Evolutionary conservation across 495 filamentous ascomycete species (phyloP), one percentile per base, ranked within the genome.

Genomic region (Lophium mytilinum): DNA sequence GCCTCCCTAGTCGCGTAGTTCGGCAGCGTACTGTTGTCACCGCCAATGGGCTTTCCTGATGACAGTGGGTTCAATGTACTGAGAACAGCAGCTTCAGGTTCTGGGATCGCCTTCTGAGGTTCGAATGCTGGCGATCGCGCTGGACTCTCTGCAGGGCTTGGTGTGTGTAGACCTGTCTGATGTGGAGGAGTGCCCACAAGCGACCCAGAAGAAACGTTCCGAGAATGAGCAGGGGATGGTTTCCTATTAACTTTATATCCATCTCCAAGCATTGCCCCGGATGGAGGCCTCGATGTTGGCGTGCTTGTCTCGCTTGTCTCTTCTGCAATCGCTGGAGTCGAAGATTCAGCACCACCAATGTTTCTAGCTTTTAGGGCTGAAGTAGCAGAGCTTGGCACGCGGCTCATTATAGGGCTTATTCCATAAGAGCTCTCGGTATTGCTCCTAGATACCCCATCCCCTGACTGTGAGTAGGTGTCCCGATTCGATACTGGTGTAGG

Each of bases 321-420:
- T 67, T 86, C 83, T 8, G 69, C 67, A 60, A 85, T 85, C 0
- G 78, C 79, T 9, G 80, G 78, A 0, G 81, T 82, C 37, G 73
- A 73, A 42, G 69, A 68, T 45, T 79, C 43, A 40, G 39, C 37
- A 39, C 56, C 55, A 34, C 37, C 40, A n/a, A 30, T 11, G 42
- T 57, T 61, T 12, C 54, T 51, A 21, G 52, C 51, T 35, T 59
- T 59, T 10, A 60, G 19, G n/a, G 62, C 57, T 45, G 69, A 64
- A 50, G 62, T 63, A 45, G 69, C 63, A 30, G 65, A 61, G 60
- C 75, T 75, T 19, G 78, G 72, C 15, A 74, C 74, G 48, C 73
- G 69, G 55, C 79, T 76, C 52, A 88, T 86, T 43, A 89, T 88
- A 1, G 85, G 85, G 61, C 83, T 86, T 56, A 89, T 83, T 19